Evolutionary conservation across 306 rosid genomes (phyloP), one percentile per base, ranked within the genome.

Genomic region (Begonia masoniana): DNA sequence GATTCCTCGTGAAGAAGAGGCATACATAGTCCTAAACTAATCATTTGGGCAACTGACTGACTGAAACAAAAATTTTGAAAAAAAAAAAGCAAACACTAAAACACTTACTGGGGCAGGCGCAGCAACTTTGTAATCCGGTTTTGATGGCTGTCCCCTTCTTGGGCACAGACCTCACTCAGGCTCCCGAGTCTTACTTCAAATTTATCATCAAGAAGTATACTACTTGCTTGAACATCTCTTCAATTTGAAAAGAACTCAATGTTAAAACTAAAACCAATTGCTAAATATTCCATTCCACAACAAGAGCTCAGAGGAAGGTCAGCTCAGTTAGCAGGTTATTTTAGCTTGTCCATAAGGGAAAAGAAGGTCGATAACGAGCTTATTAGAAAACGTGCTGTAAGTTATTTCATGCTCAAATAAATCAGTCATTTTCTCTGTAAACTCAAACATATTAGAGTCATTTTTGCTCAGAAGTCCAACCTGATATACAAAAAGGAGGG

Each of bases 141-240:
- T 68, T 79, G 99, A 73, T 86, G 92, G 61, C 65, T 47, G 66
- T 81, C 99, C 16, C 92, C 99, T 82, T 80, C 95, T 71, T 85
- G 97, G 63, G 58, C 62, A 58, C 88, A 73, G 43, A 75, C 66
- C 65, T 81, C 88, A 47, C 84, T 86, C 67, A 91, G 66, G 78
- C 99, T 86, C 65, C 99, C 99, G 50, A 91, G 55, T 63, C 94
- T 80, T 59, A 86, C 99, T 77, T 91, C 99, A 60, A 83, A 91
- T 72, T 83, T 91, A 66, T 91, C 96, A 59, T 91, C 99, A 43
- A 91, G 94, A 59, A 86, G 92, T 66, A 91, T 73, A 67, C 99
- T 91, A 73, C 86, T 83, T 13, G 99, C 94, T 86, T 83, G 96
- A 71, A 91, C 71, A 65, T 91, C 96, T 73, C 99, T 91, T 41